Percentiles rank a stretch among this genome's conserved stretches.
Evolutionary conservation across 257 asterid genomes (phyloP).

Genomic region (Sherardia arvensis): DNA sequence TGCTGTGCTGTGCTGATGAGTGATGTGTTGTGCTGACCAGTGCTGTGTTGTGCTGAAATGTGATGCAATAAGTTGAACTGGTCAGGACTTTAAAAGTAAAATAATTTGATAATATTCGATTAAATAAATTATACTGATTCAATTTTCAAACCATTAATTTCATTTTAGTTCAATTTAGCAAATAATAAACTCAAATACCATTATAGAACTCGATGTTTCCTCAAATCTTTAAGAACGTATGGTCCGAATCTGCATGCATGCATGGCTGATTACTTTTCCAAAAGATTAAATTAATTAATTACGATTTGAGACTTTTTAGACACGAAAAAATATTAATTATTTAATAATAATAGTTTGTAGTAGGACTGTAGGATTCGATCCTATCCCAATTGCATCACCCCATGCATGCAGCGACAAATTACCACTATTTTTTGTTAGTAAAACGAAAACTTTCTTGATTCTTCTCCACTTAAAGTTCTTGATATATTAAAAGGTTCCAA

Average conservation of each 20-base stretch:
- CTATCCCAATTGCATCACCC: not conserved
- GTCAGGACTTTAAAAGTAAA: too few relatives aligned
- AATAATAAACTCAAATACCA: too few relatives aligned
- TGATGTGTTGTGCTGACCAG: too few relatives aligned
- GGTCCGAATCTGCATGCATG: not conserved
- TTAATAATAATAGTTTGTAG: not conserved
- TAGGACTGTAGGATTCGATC: too few relatives aligned
- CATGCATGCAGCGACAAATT: conserved; percentile 5
- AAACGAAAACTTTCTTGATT: conserved; percentile 1
- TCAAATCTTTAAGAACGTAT: not conserved
- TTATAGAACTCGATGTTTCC: too few relatives aligned
- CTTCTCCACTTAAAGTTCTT: not conserved
- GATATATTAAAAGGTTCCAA: not conserved
- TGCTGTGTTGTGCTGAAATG: too few relatives aligned
- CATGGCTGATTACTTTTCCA: not conserved
- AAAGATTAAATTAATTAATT: not conserved
- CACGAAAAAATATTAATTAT: not conserved
- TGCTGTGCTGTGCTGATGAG: too few relatives aligned
- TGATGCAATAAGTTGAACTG: too few relatives aligned
- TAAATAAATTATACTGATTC: too few relatives aligned
- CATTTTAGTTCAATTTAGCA: too few relatives aligned
- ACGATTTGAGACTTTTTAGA: conserved; percentile 2
- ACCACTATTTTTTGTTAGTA: not conserved
- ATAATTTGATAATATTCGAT: too few relatives aligned
- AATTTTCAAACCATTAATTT: too few relatives aligned